These are phyloP conservation scores for Dryas integrifolia DNA, from an alignment of 331 rosid species.

Conservation along the genomic window DNA sequence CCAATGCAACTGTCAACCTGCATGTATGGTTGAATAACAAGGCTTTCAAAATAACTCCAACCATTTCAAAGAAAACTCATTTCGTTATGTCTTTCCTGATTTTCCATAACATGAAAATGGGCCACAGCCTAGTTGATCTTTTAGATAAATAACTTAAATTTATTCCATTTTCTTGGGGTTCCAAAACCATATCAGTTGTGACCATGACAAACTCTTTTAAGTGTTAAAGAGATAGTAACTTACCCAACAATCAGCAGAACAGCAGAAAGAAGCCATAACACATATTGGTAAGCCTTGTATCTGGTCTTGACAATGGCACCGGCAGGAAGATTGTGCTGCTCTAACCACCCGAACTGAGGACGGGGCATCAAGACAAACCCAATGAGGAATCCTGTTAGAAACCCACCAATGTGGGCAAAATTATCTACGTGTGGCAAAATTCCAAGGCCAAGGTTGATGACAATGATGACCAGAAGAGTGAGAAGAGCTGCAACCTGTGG, in stretches of 20 bases:
- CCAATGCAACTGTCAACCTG: constrained; percentile 58
- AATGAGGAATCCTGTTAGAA: constrained; percentile 65
- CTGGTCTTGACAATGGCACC: constrained; percentile 54
- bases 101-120: no score
- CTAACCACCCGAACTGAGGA: constrained; percentile 67
- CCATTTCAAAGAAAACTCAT: neutral
- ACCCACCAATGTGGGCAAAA: constrained; percentile 85
- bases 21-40: constrained; percentile 6
- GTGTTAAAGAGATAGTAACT: constrained; percentile 24
- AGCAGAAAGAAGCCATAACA: constrained; percentile 52
- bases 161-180: no score
- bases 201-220: neutral
- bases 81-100: no score
- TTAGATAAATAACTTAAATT: no score
- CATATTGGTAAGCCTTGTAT: constrained; percentile 70
- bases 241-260: constrained; percentile 65
- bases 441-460: constrained; percentile 75
- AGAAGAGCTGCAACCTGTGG: constrained; percentile 65
- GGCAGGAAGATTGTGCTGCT: constrained; percentile 45
- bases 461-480: constrained; percentile 59
- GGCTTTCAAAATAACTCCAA: neutral
- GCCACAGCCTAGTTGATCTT: no score
- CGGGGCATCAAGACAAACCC: constrained; percentile 79
- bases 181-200: neutral
- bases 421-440: constrained; percentile 75